These are phyloP conservation scores for Sedum album DNA, from an alignment of 164 flowering plant species.

Conservation along the genomic window DNA sequence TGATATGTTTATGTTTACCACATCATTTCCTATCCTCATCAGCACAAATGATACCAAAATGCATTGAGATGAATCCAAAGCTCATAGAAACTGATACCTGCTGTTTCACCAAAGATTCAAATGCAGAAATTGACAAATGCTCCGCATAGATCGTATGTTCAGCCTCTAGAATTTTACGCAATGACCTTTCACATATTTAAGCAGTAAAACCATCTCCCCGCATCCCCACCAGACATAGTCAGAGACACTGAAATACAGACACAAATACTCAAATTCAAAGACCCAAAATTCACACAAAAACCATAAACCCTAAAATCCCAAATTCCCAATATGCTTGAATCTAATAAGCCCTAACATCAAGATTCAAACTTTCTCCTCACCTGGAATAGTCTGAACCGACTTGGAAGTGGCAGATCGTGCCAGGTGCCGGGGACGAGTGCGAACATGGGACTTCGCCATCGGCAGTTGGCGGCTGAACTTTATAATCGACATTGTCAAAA, in stretches of 20 bases:
- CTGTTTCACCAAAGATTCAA: not conserved
- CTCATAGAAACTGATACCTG: not conserved
- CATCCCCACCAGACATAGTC: slow-evolving; percentile 43
- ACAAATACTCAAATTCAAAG: not conserved
- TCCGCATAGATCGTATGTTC: not conserved
- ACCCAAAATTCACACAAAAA: not conserved
- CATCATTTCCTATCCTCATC: not conserved
- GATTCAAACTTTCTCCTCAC: slow-evolving; percentile 16
- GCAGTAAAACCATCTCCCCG: slow-evolving; percentile 20
- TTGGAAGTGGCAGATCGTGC: slow-evolving; percentile 30
- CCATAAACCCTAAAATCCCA: no score
- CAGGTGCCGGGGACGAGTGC: slow-evolving; percentile 41
- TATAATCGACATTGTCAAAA: slow-evolving; percentile 28
- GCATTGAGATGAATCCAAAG: not conserved
- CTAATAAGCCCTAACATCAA: not conserved
- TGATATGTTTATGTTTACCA: not conserved
- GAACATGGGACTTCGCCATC: slow-evolving; percentile 46
- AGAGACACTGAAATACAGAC: slow-evolving; percentile 29
- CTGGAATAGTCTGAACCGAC: slow-evolving; percentile 37
- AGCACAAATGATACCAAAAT: not conserved
- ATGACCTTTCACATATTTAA: not conserved
- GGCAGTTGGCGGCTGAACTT: slow-evolving; percentile 55
- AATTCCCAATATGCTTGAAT: no score
- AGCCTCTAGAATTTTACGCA: not conserved
- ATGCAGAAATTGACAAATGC: not conserved